Percentiles rank a stretch among this genome's conserved stretches.
These are phyloP conservation scores for Wickerhamiella nectarea DNA, from an alignment of 805 yeast species.

Conservation along the genomic window DNA sequence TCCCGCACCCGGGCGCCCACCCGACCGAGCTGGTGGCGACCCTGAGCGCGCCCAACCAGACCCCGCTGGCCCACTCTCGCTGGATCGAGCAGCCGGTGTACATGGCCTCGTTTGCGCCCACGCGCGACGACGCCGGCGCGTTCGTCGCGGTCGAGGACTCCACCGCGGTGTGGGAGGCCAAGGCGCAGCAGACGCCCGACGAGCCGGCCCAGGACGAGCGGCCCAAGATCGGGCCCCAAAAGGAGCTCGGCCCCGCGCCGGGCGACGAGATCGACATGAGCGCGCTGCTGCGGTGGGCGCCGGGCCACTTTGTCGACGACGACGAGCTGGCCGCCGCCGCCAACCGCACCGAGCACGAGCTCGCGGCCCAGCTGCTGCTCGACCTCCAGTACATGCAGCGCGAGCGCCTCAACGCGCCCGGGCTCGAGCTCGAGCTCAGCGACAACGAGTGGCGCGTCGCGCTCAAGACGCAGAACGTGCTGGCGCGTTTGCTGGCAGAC, in stretches of 20 bases:
- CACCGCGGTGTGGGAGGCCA: slow-evolving; percentile 14
- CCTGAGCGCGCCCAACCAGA: slow-evolving; percentile 27
- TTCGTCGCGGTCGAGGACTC: slow-evolving; percentile 16
- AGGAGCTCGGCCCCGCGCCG: slow-evolving; percentile 5
- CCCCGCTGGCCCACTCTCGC: slow-evolving; percentile 44
- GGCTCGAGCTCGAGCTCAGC: slow-evolving; percentile 18
- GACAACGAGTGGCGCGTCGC: slow-evolving; percentile 26
- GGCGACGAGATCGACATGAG: slow-evolving; percentile 14
- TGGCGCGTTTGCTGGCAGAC: slow-evolving; percentile 33
- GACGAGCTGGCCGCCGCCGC: slow-evolving; percentile 39
- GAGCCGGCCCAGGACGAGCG: slow-evolving; percentile 2
- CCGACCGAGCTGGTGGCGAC: slow-evolving; percentile 38
- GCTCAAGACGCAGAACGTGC: slow-evolving; percentile 24
- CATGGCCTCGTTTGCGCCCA: slow-evolving; percentile 49
- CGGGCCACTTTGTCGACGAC: slow-evolving; percentile 34
- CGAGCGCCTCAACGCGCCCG: slow-evolving; percentile 27
- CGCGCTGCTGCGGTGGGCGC: slow-evolving; percentile 38
- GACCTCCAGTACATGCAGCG: slow-evolving; percentile 40
- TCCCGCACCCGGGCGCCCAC: slow-evolving; percentile 38
- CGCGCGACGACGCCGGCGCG: slow-evolving; percentile 44
- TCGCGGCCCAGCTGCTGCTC: slow-evolving; percentile 30
- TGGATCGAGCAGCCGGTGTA: slow-evolving; percentile 46
- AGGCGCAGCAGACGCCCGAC: background rate
- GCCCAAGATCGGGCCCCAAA: background rate
- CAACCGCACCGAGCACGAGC: slow-evolving; percentile 32